Conservation (phyloP, 2,329 filamentous ascomycete species). For the Chrysosporium queenslandicum region DNA sequence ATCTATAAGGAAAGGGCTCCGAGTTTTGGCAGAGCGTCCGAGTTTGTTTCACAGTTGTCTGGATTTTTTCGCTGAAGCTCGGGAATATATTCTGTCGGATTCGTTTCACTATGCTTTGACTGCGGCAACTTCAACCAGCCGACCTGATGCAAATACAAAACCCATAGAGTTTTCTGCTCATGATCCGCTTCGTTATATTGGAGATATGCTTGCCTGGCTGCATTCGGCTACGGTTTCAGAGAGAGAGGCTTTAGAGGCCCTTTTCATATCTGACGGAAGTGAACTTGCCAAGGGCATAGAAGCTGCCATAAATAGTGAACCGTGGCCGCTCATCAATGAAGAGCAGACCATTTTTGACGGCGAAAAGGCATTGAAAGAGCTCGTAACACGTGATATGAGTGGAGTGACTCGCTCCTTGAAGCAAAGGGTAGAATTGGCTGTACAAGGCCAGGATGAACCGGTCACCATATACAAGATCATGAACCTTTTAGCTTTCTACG, state of each 20-base stretch:
- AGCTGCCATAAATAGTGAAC: conserved; percentile 68
- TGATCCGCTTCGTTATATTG: conserved; percentile 80
- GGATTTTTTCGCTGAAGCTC: conserved; percentile 82
- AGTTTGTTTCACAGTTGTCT: conserved; percentile 87
- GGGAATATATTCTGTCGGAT: conserved; percentile 77
- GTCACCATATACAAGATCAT: conserved; percentile 82
- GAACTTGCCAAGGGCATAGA: conserved; percentile 76
- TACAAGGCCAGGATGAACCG: conserved; percentile 84
- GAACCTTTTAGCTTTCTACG: conserved; percentile 84
- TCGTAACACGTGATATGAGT: conserved; percentile 76
- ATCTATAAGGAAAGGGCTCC: conserved; percentile 70
- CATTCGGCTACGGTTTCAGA: conserved; percentile 93
- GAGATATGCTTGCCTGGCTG: conserved; percentile 96
- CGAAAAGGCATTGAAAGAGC: conserved; percentile 66
- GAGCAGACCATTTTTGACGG: conserved; percentile 61
- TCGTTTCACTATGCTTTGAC: conserved; percentile 83
- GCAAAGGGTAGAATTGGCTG: conserved; percentile 80
- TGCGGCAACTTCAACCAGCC: conserved; percentile 52
- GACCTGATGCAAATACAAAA: conserved; percentile 57
- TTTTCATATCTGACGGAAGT: conserved; percentile 84
- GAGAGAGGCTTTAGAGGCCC: conserved; percentile 76
- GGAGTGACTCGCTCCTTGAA: conserved; percentile 76
- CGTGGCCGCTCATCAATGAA: conserved; percentile 62
- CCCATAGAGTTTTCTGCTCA: conserved; percentile 92
- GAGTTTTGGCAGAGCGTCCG: conserved; percentile 80